Evolutionary conservation across 179 eudicot species (phyloP), one percentile per base, ranked within the genome.

Genomic region (Actinidia arguta): DNA sequence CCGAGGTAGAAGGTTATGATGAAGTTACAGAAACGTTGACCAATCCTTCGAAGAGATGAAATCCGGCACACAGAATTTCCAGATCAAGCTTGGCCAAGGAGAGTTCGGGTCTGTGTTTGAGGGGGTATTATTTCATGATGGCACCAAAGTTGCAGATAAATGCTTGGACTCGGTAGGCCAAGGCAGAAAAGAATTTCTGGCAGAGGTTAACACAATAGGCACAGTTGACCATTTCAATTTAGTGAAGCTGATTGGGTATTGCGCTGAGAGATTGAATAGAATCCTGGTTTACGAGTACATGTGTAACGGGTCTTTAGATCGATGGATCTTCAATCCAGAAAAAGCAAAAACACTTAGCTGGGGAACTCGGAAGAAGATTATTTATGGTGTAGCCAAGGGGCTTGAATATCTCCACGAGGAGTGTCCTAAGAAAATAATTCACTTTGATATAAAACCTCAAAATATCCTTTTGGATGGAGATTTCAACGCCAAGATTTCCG

Each of bases 101-200:
- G 75, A 75, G 22, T 79, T 66, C 36, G 75, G 82, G 24, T 7
- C 64, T 27, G 75, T 79, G 63, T 79, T 78, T 50, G 73, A 50
- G 58, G 81, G 81, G 55, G 48, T 12, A 13, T 50, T 79, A 24
- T n/a, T n/a, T n/a, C 13, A 4, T 4, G 68, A 80, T 55, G 82
- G 82, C 17, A 70, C 5, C 51, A 69, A 80, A 80, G 76, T 80
- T 70, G 82, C 76, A 10, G 76, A 68, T 39, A 80, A 80, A 55
- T 25, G 63, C 18, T 55, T 80, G 67, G 76, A 80, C 42, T 58
- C 52, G 8, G 24, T 56, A 11, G 50, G 47, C 42, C 82, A 67
- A 31, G 82, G 82, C 12, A 51, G 51, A 46, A 77, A 12, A 62
- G 69, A 77, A 47, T 77, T 77, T 59, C 42, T 77, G 55, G 80